Conservation (phyloP, 1,139 yeast genomes). For the Protomyces lactucae-debilis region DNA sequence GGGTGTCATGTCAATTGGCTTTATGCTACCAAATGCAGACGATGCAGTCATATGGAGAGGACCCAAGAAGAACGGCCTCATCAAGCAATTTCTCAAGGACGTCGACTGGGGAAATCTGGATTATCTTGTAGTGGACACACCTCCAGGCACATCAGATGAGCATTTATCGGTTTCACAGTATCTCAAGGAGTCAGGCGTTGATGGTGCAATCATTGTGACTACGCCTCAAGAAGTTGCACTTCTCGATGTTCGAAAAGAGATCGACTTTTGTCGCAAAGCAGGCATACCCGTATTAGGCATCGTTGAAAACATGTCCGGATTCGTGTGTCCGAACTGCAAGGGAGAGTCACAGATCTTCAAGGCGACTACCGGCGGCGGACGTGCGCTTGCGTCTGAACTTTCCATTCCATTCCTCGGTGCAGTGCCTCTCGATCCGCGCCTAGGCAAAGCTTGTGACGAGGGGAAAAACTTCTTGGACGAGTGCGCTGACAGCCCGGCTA, state of each 20-base stretch:
- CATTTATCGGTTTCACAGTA: conserved; percentile 85
- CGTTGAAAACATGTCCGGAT: conserved; percentile 97
- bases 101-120: conserved; percentile 96
- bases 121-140: conserved; percentile 88
- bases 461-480: conserved; percentile 84
- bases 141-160: conserved; percentile 98
- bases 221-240: conserved; percentile 98
- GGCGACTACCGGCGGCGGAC: conserved; percentile 98
- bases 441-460: conserved; percentile 78
- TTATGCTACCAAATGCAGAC: conserved; percentile 89
- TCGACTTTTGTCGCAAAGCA: conserved; percentile 90
- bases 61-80: conserved; percentile 84
- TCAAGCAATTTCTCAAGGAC: conserved; percentile 88
- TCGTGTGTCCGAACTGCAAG: conserved; percentile 91
- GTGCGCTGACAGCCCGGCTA: conserved; percentile 90
- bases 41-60: conserved; percentile 98
- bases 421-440: conserved; percentile 93
- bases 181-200: conserved; percentile 84
- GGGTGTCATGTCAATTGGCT: conserved; percentile 93
- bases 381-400: conserved; percentile 71
- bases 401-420: conserved; percentile 75
- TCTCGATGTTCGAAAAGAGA: conserved; percentile 90
- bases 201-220: conserved; percentile 91
- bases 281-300: conserved; percentile 78
- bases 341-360: conserved; percentile 80